phyloP scores from a whole-genome alignment of 1,139 yeast species.

The Candida pseudocylindracea region DNA sequence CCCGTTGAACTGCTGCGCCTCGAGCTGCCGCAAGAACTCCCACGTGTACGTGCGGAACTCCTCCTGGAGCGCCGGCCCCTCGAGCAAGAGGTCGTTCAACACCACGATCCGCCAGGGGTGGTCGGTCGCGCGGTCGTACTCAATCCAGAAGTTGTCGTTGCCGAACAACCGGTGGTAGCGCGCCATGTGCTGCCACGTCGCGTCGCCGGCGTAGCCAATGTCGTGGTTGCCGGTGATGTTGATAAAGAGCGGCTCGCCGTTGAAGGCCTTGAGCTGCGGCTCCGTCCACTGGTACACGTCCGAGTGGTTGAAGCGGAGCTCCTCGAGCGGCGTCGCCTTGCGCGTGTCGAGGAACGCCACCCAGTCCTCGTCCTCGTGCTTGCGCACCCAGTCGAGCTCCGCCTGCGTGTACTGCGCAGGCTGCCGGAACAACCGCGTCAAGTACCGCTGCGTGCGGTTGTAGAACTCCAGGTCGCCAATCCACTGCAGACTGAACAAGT shows the following conservation, averaged over 20 bases:
- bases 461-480: slow-evolving; percentile 69
- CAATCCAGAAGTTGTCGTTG: slow-evolving; percentile 60
- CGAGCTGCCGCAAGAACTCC: slow-evolving; percentile 42
- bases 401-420: slow-evolving; percentile 23
- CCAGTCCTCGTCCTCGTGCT: slow-evolving; percentile 37
- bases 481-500: slow-evolving; percentile 91
- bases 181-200: slow-evolving; percentile 76
- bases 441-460: slow-evolving; percentile 52
- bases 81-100: slow-evolving; percentile 60
- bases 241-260: slow-evolving; percentile 32
- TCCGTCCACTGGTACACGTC: slow-evolving; percentile 49
- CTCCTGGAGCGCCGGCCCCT: slow-evolving; percentile 74
- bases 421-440: slow-evolving; percentile 37
- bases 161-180: slow-evolving; percentile 62
- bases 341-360: slow-evolving; percentile 17
- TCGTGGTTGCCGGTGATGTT: slow-evolving; percentile 92
- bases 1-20: slow-evolving; percentile 33
- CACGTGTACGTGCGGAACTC: slow-evolving; percentile 46
- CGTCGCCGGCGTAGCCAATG: slow-evolving; percentile 88
- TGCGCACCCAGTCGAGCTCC: slow-evolving; percentile 20
- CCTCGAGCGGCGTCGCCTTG: slow-evolving; percentile 11
- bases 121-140: slow-evolving; percentile 35
- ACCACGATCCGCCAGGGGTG: slow-evolving; percentile 74
- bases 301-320: slow-evolving; percentile 19
- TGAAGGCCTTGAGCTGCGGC: slow-evolving; percentile 11